Evolutionary conservation across 208 protist genomes (phyloP), one percentile per base, ranked within the genome.

Genomic region (Leishmania major): DNA sequence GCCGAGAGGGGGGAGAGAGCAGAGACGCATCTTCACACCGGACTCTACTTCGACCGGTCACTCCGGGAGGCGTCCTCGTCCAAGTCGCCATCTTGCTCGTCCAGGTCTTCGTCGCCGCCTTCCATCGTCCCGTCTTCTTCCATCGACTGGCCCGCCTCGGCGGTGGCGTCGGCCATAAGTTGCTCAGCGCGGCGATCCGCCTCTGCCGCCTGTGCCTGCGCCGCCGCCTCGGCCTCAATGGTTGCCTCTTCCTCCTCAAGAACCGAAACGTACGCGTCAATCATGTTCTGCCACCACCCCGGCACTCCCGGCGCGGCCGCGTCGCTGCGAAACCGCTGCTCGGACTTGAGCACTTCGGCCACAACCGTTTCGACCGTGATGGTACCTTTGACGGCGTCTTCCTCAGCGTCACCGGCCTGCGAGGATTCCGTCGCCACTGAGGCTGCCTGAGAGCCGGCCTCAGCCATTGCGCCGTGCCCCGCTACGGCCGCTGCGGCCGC

Each of bases 261-360:
- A 57, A 80, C 85, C 49, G 86, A 88, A 59, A 94, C 82, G 73
- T 95, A 90, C 17, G 87, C 78, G 28, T 69, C 75, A 3, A 94
- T 60, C 83, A 92, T 90, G 7, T 70, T 70, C 66, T 86, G 60
- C 94, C 92, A 95, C 90, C 92, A 94, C 35, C 59, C 79, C 22
- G 88, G 85, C 79, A 87, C 66, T n/a, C 28, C 55, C 8, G 75
- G 75, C 57, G 84, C 84, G 11, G 79, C 55, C 35, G 22, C 69
- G 43, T 49, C 62, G 25, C 40, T 70, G 55, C 70, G 76, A 55
- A 77, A 35, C 62, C 35, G 3, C 64, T 53, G 73, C 83, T 86
- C 83, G 13, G 84, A 59, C 69, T 67, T 78, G n/a, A 87, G 84
- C 79, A 87, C 84, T 53, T 87, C 84, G 11, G 62, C 75, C 1